These are phyloP conservation scores for Inga oerstediana DNA, from an alignment of 306 rosid species.

Conservation along the genomic window DNA sequence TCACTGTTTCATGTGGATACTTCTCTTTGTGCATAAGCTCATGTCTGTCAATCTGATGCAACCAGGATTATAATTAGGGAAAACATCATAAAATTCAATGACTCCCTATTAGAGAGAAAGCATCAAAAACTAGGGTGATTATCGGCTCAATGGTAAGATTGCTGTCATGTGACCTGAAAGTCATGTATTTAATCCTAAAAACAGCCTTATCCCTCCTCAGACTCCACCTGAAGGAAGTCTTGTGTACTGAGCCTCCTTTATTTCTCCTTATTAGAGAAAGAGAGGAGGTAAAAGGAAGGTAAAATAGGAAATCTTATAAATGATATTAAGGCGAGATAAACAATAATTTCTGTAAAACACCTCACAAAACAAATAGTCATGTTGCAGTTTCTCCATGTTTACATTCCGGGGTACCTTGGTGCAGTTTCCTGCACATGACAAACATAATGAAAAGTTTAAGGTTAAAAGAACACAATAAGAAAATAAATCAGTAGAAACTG, in stretches of 20 bases:
- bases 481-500: not conserved
- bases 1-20: constrained; percentile 62
- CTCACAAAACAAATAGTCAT: constrained; percentile 76
- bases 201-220: too few relatives aligned
- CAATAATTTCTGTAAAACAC: constrained; percentile 36
- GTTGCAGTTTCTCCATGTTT: constrained; percentile 69
- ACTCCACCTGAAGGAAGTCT: too few relatives aligned
- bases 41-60: constrained; percentile 61
- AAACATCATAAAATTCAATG: constrained; percentile 20
- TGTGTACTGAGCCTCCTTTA: too few relatives aligned
- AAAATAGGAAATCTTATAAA: too few relatives aligned
- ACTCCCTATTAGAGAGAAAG: not conserved
- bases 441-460: constrained; percentile 6
- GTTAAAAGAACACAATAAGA: constrained; percentile 4
- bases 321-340: not conserved
- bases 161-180: too few relatives aligned
- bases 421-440: constrained; percentile 51
- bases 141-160: too few relatives aligned
- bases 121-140: too few relatives aligned
- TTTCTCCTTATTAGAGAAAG: too few relatives aligned
- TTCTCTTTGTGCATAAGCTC: constrained; percentile 56
- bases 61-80: constrained; percentile 16
- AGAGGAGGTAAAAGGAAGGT: too few relatives aligned
- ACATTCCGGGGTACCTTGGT: constrained; percentile 64
- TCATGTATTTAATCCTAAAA: too few relatives aligned